phyloP scores from a whole-genome alignment of 331 rosid genomes.

The Quercus tomentella region DNA sequence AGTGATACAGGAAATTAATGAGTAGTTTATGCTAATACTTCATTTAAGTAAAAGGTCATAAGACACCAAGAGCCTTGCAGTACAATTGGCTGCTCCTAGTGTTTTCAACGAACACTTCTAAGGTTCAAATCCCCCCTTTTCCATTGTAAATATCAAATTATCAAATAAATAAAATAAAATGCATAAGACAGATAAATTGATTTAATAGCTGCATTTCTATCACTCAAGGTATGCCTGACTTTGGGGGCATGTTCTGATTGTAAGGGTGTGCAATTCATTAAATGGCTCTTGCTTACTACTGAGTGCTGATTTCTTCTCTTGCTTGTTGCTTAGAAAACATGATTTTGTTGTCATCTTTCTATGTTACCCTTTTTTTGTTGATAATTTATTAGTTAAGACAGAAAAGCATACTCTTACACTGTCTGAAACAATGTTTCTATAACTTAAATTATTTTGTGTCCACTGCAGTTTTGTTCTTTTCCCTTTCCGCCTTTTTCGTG shows the following conservation, averaged over 20 bases:
- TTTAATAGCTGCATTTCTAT: neutral
- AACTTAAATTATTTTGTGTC: constrained; percentile 4
- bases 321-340: neutral
- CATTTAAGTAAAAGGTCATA: neutral
- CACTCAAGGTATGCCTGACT: neutral
- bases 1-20: neutral
- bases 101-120: no score
- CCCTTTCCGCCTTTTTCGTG: constrained; percentile 69
- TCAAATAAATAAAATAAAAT: no score
- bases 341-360: neutral
- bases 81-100: no score
- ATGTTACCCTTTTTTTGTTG: neutral
- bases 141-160: no score
- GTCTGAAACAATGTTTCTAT: neutral
- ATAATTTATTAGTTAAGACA: neutral
- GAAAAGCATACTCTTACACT: neutral
- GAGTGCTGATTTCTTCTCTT: neutral
- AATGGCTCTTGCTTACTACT: neutral
- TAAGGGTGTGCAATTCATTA: neutral
- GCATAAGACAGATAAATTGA: neutral
- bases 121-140: no score
- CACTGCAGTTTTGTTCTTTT: constrained; percentile 76
- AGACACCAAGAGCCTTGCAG: neutral
- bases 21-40: neutral
- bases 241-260: neutral